Evolutionary conservation across 768 basidiomycete genomes (phyloP).

Genomic region (Boletus edulis): DNA sequence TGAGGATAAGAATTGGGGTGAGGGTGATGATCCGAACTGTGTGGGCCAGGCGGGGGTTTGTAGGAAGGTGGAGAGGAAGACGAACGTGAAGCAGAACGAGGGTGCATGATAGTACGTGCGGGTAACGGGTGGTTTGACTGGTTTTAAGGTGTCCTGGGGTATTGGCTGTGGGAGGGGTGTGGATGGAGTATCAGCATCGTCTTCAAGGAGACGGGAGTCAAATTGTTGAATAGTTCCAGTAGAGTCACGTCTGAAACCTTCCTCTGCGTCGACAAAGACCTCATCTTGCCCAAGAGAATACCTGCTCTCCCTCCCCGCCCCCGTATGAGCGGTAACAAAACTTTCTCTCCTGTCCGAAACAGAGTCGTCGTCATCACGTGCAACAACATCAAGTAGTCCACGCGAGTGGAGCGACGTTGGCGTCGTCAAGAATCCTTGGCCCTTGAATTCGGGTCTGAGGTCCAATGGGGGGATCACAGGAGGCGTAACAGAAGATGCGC

Average conservation of each 20-base stretch:
- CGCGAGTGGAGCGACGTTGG: constrained; percentile 26
- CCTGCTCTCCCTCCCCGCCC: constrained; percentile 27
- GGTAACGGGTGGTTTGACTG: constrained; percentile 22
- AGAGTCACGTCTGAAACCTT: constrained; percentile 21
- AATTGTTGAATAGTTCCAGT: constrained; percentile 22
- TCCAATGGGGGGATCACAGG: constrained; percentile 61
- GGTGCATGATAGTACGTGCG: constrained; percentile 10
- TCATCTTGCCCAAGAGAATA: constrained; percentile 30
- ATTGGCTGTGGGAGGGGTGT: background rate
- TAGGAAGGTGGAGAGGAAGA: constrained; percentile 28
- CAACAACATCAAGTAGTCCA: constrained; percentile 21
- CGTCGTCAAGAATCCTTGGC: constrained; percentile 28
- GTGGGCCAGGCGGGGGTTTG: constrained; percentile 15
- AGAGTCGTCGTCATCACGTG: constrained; percentile 36
- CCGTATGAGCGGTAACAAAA: constrained; percentile 48
- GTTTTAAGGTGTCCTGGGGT: constrained; percentile 1
- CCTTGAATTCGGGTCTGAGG: constrained; percentile 51
- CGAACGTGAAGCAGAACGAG: constrained; percentile 16
- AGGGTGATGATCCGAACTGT: constrained; percentile 17
- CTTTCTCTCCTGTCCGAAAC: constrained; percentile 55
- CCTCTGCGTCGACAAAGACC: constrained; percentile 28
- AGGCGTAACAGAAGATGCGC: constrained; percentile 35
- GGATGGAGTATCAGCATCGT: constrained; percentile 3
- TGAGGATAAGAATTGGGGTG: constrained; percentile 9
- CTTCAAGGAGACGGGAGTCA: constrained; percentile 18